Evolutionary conservation across 495 filamentous ascomycete species (phyloP), one percentile per base, ranked within the genome.

Genomic region (Xylaria nigripes): DNA sequence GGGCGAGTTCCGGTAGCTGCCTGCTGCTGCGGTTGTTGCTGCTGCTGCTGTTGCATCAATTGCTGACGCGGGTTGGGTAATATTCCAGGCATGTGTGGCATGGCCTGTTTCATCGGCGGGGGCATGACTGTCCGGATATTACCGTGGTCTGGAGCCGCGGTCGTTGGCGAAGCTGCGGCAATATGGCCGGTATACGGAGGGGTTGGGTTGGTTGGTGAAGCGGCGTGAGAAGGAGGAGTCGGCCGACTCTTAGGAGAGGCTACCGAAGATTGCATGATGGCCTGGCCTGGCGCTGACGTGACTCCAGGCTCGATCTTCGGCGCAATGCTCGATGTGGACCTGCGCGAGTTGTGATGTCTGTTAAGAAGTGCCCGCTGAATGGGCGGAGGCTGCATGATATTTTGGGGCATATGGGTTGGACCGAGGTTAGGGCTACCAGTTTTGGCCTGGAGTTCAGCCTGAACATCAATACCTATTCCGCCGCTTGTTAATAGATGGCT

Each of bases 401-500:
- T 85, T 72, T 74, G 81, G 60, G 73, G 82, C 70, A 75, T 72
- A 61, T 77, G 79, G 55, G 76, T 84, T 65, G 75, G 85, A 60
- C 72, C 80, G 56, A 86, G 74, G 60, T 80, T 80, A 54, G 85
- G 83, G 64, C 86, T 86, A 58, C 82, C 86, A 21, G 86, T 89
- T 73, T 95, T 95, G 59, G 90, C 81, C 44, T 86, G 85, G 56
- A 98, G 79, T 70, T 98, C 93, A 43, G 92, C 88, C 71, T 97
- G 90, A 19, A 98, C 93, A 76, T 98, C 93, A 68, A 97, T 95
- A 57, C 93, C 90, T 95, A 50, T 45, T 24, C 41, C 43, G 16
- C 21, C 3, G 7, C 23, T 13, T 19, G 54, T 56, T 18, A 64
- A 46, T 44, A 10, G 6, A 41, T 25, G 29, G 9, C 45, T 49